phyloP scores from a whole-genome alignment of 2,329 filamentous ascomycete species.

The Trichoderma sp. region DNA sequence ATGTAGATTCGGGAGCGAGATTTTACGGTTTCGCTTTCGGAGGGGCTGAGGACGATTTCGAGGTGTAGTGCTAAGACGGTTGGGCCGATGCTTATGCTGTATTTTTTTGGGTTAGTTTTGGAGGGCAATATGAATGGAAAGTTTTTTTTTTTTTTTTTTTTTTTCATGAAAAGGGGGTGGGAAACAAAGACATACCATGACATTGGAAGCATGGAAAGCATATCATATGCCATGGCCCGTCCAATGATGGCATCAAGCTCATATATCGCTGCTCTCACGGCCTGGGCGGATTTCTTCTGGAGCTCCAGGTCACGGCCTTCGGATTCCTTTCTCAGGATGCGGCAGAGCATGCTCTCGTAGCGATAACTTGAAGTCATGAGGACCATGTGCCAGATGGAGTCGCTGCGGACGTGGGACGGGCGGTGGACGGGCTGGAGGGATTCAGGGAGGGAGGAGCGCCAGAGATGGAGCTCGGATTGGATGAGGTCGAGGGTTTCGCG shows the following conservation, averaged over 20 bases:
- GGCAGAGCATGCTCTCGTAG: background rate
- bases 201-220: background rate
- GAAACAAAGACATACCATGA: background rate
- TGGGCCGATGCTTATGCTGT: background rate
- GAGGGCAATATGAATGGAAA: background rate
- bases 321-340: background rate
- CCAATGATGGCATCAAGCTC: background rate
- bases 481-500: background rate
- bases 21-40: background rate
- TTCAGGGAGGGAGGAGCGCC: background rate
- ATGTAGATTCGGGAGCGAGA: background rate
- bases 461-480: background rate
- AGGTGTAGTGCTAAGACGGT: background rate
- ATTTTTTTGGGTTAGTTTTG: background rate
- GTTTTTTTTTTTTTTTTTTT: too few species aligned
- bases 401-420: background rate
- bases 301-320: background rate
- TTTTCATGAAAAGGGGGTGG: too few species aligned
- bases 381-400: background rate
- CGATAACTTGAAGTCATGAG: background rate
- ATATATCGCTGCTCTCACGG: background rate
- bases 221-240: background rate
- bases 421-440: background rate
- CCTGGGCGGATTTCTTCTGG: background rate
- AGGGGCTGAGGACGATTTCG: conserved; percentile 2